These are phyloP conservation scores for Trichoderma atrobrunneum DNA, from an alignment of 2,329 filamentous ascomycete species.

Conservation along the genomic window DNA sequence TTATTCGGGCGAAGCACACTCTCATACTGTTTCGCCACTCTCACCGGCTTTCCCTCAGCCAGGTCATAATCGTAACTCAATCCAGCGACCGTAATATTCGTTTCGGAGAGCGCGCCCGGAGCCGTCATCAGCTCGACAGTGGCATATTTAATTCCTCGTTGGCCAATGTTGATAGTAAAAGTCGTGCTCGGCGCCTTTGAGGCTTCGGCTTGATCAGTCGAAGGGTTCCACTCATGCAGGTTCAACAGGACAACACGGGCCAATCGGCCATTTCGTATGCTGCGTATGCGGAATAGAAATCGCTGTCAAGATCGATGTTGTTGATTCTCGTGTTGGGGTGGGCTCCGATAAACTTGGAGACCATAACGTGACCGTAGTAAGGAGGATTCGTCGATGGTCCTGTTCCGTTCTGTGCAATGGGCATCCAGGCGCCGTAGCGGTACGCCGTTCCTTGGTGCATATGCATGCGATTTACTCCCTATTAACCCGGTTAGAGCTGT, in stretches of 20 bases:
- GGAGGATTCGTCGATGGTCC: conserved; percentile 16
- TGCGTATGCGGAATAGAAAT: conserved; percentile 17
- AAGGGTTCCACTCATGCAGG: conserved; percentile 14
- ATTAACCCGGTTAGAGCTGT: neutral
- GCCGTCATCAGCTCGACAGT: conserved; percentile 15
- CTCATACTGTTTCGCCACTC: neutral
- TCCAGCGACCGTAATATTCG: conserved; percentile 15
- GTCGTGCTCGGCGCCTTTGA: neutral
- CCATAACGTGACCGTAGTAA: conserved; percentile 16
- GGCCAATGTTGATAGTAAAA: neutral
- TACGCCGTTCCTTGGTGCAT: conserved; percentile 16
- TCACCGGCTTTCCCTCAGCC: conserved; percentile 4
- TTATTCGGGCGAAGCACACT: neutral
- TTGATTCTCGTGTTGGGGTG: conserved; percentile 9
- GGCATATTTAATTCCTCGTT: conserved; percentile 3
- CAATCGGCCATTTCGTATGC: conserved; percentile 3
- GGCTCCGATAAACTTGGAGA: conserved; percentile 14
- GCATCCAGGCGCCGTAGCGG: conserved; percentile 17
- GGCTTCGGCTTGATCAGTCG: neutral
- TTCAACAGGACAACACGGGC: neutral
- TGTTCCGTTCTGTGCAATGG: conserved; percentile 11
- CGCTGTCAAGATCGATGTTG: conserved; percentile 6
- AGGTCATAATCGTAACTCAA: conserved; percentile 14
- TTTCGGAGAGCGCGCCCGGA: conserved; percentile 11
- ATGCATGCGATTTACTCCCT: conserved; percentile 14